Conservation (phyloP, 2,329 filamentous ascomycete genomes). For the Blastomyces parvus region DNA sequence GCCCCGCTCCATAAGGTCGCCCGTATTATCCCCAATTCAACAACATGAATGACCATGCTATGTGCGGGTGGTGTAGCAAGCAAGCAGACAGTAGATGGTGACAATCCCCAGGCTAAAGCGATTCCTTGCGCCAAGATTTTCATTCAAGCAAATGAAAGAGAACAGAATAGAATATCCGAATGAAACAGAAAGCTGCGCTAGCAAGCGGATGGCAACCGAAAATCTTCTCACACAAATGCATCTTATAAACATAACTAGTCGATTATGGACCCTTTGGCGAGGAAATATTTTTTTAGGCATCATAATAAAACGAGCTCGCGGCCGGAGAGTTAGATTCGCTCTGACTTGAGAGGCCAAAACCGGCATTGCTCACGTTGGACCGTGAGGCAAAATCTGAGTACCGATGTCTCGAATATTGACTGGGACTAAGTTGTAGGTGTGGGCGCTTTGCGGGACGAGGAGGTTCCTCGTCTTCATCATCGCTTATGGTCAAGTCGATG, state of each 20-base stretch:
- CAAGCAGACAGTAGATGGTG: constrained; percentile 20
- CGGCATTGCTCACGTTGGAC: constrained; percentile 18
- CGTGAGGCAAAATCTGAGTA: constrained; percentile 15
- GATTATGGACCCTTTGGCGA: not conserved
- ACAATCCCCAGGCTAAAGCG: constrained; percentile 31
- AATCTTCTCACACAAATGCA: not conserved
- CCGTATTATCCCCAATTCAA: not conserved
- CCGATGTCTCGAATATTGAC: constrained; percentile 14
- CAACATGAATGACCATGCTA: not conserved
- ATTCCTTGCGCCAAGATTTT: constrained; percentile 33
- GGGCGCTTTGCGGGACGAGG: constrained; percentile 28
- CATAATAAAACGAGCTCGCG: constrained; percentile 13
- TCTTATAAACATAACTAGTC: too few relatives aligned
- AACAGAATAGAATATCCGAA: constrained; percentile 27
- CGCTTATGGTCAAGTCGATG: constrained; percentile 48
- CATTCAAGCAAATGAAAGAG: constrained; percentile 24
- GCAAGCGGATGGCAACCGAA: not conserved
- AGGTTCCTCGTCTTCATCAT: constrained; percentile 43
- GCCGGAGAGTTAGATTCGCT: constrained; percentile 14
- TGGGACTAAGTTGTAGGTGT: constrained; percentile 12
- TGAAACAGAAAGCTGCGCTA: not conserved
- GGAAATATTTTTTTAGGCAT: constrained; percentile 10
- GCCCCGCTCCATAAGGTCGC: not conserved
- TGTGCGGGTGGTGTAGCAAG: constrained; percentile 12
- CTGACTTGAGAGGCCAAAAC: constrained; percentile 17